Conservation (phyloP, 371 early-diverging fungal genomes). For the Mucor ambiguus region DNA sequence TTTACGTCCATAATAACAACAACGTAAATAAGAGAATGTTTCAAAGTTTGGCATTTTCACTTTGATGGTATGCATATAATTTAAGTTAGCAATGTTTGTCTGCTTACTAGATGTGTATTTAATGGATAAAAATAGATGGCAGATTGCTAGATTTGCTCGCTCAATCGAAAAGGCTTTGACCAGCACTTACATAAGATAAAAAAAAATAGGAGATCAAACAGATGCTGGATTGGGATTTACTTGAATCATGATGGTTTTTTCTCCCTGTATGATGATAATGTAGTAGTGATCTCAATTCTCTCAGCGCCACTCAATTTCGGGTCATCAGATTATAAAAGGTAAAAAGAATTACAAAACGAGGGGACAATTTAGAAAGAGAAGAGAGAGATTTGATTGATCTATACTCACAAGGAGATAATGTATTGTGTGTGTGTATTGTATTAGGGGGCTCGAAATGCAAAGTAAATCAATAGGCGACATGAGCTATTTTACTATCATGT, state of each 20-base stretch:
- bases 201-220: neutral
- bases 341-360: neutral
- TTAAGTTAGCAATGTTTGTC: neutral
- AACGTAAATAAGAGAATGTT: neutral
- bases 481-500: constrained; percentile 2
- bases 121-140: neutral
- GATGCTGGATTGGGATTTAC: neutral
- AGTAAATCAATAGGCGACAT: constrained; percentile 9
- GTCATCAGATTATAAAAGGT: neutral
- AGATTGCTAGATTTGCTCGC: neutral
- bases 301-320: neutral
- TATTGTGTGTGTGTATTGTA: neutral
- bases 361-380: neutral
- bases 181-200: too few species aligned
- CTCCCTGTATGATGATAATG: neutral
- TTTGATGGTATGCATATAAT: neutral
- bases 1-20: too few species aligned
- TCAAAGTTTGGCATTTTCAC: neutral
- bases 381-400: neutral
- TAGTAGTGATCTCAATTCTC: neutral
- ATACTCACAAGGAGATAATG: neutral
- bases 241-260: neutral
- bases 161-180: neutral
- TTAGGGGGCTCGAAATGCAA: neutral
- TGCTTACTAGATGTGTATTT: neutral